phyloP scores from a whole-genome alignment of 306 rosid species.

The Sophora flavescens region DNA sequence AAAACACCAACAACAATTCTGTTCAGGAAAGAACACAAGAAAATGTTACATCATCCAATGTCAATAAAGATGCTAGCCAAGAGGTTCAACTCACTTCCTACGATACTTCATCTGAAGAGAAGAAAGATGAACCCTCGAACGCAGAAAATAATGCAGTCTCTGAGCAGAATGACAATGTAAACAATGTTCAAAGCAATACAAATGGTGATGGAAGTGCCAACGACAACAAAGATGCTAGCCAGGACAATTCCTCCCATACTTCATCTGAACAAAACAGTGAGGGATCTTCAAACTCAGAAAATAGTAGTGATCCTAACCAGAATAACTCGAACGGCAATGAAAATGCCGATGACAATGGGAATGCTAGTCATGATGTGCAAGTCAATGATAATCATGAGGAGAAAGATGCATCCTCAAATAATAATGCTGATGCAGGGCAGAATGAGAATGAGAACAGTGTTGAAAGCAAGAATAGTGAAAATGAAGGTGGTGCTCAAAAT shows the following conservation, averaged over 20 bases:
- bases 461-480: constrained; percentile 50
- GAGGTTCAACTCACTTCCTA: constrained; percentile 62
- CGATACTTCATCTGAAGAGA: constrained; percentile 59
- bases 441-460: constrained; percentile 44
- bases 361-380: constrained; percentile 42
- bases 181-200: constrained; percentile 52
- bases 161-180: constrained; percentile 49
- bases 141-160: constrained; percentile 49
- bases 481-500: constrained; percentile 50
- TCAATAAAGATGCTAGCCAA: constrained; percentile 50
- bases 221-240: constrained; percentile 46
- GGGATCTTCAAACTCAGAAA: constrained; percentile 53
- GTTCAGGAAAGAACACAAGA: constrained; percentile 52
- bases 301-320: constrained; percentile 48
- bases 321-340: constrained; percentile 45
- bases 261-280: constrained; percentile 55
- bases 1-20: constrained; percentile 47
- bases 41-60: constrained; percentile 49
- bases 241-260: constrained; percentile 53
- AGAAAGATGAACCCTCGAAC: constrained; percentile 57
- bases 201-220: constrained; percentile 49
- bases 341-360: constrained; percentile 43
- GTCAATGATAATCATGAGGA: constrained; percentile 14
- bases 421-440: constrained; percentile 43
- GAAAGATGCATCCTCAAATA: constrained; percentile 44